These are phyloP conservation scores for Podila verticillata DNA, from an alignment of 192 early-diverging fungal genomes.

Conservation along the genomic window DNA sequence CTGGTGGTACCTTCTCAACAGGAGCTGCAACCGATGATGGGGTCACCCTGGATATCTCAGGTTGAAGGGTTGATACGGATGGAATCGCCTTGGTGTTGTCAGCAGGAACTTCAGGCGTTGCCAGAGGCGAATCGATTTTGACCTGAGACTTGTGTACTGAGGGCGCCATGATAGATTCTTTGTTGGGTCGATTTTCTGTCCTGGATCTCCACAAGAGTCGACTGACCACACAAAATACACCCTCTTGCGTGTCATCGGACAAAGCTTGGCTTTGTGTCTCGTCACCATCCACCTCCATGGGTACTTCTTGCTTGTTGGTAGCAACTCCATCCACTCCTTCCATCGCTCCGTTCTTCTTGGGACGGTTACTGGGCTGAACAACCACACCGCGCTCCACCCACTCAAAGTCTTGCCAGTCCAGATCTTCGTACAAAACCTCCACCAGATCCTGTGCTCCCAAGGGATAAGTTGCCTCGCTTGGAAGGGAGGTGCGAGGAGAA, in stretches of 20 bases:
- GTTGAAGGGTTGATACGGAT: neutral
- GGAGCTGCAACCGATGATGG: neutral
- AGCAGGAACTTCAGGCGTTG: neutral
- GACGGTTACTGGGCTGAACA: slow-evolving; percentile 26
- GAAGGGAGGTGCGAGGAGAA: slow-evolving; percentile 39
- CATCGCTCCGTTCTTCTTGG: slow-evolving; percentile 20
- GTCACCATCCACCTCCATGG: slow-evolving; percentile 1
- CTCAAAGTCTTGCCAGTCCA: slow-evolving; percentile 52
- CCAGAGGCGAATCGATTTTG: neutral
- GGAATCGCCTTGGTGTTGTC: neutral
- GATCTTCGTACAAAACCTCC: slow-evolving; percentile 41
- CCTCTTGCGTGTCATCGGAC: slow-evolving; percentile 26
- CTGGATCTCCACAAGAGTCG: slow-evolving; percentile 45
- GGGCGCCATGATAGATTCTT: neutral
- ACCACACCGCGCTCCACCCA: slow-evolving; percentile 52
- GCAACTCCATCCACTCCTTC: slow-evolving; percentile 35
- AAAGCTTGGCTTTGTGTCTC: neutral
- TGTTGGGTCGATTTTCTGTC: slow-evolving; percentile 15
- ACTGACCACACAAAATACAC: slow-evolving; percentile 48
- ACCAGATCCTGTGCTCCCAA: slow-evolving; percentile 10
- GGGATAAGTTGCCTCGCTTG: slow-evolving; percentile 32
- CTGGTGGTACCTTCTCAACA: too few relatives aligned
- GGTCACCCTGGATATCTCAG: neutral
- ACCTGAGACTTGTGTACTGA: neutral
- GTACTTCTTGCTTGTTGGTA: slow-evolving; percentile 3